phyloP scores from a whole-genome alignment of 2,329 filamentous ascomycete species.

The Phyllosticta citriasiana region DNA sequence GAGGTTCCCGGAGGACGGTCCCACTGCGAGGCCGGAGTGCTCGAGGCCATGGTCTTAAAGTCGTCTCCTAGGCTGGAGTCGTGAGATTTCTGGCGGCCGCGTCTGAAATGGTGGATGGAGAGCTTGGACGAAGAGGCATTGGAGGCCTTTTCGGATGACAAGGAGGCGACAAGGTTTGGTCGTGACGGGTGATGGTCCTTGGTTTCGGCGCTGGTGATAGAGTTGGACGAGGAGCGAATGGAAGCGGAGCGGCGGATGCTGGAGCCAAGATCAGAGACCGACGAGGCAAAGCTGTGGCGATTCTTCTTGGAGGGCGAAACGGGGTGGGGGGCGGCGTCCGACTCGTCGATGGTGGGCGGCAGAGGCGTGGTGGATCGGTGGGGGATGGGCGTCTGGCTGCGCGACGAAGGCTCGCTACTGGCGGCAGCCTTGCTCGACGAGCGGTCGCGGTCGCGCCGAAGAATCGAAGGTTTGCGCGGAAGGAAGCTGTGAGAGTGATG shows the following conservation, averaged over 20 bases:
- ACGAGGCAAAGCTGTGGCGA: constrained; percentile 21
- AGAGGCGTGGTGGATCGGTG: constrained; percentile 6
- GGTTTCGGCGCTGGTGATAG: constrained; percentile 12
- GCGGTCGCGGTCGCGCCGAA: constrained; percentile 7
- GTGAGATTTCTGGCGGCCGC: constrained; percentile 24
- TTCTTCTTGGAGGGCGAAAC: constrained; percentile 17
- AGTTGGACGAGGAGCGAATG: constrained; percentile 28
- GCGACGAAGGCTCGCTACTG: constrained; percentile 1
- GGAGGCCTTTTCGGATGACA: constrained; percentile 26
- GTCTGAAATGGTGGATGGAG: constrained; percentile 28
- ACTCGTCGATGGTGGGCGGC: constrained; percentile 10
- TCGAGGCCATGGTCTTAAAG: constrained; percentile 6
- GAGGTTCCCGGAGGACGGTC: constrained; percentile 6
- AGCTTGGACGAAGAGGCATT: constrained; percentile 21
- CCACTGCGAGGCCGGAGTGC: neutral
- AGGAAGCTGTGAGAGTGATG: constrained; percentile 4
- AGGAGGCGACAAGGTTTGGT: constrained; percentile 24
- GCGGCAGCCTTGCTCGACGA: neutral
- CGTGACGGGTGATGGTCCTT: constrained; percentile 17
- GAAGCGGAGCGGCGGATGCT: constrained; percentile 31
- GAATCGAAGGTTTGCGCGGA: constrained; percentile 9
- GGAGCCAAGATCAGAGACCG: constrained; percentile 28
- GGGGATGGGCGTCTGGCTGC: constrained; percentile 8
- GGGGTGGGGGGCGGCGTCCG: neutral
- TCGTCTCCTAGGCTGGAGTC: constrained; percentile 18